Evolutionary conservation across 768 basidiomycete genomes (phyloP), one percentile per base, ranked within the genome.

Genomic region (Chalciporus piperatus): DNA sequence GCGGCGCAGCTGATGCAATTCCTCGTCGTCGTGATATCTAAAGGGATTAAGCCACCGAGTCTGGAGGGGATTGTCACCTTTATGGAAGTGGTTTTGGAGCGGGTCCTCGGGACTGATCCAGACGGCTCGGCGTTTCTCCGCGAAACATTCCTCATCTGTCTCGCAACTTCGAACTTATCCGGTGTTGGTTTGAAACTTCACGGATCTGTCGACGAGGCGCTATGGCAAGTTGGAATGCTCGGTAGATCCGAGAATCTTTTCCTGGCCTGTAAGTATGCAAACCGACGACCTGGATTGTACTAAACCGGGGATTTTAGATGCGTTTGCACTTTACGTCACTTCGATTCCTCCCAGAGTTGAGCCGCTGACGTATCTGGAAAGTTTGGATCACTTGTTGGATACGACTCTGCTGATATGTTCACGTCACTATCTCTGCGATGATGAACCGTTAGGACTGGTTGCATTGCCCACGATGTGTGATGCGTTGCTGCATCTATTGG

Each of bases 391-490:
- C 59, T 62, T 89, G 46, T 66, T 78, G 25, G 78, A 82, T 47
- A 65, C 71, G 1, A 59, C 82, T 6, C 56, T 83, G 6, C 65
- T 80, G 33, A 76, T 82, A 32, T 59, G 81, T 28, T 69, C 74
- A n/a, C 71, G 66, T 22, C 66, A 77, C 38, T 75, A 76, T 49
- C 30, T 65, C n/a, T 72, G 65, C 23, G 76, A 78, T 32, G 75
- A 81, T 25, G 78, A 79, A 51, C 68, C 77, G 2, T 67, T 85
- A 22, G 78, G 78, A 10, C 57, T 84, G 41, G 56, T 83, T 25
- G 66, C 77, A 10, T 73, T 73, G 43, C 75, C 81, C 9, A 64
- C 69, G 14, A 64, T 89, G 48, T 87, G 81, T 53, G 55, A 61
- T 28, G 83, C 78, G 11, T 57, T 88, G 47, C 49, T 63, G 3